These are phyloP conservation scores for Eucalyptus melliodora DNA, from an alignment of 345 rosid species.

Conservation along the genomic window DNA sequence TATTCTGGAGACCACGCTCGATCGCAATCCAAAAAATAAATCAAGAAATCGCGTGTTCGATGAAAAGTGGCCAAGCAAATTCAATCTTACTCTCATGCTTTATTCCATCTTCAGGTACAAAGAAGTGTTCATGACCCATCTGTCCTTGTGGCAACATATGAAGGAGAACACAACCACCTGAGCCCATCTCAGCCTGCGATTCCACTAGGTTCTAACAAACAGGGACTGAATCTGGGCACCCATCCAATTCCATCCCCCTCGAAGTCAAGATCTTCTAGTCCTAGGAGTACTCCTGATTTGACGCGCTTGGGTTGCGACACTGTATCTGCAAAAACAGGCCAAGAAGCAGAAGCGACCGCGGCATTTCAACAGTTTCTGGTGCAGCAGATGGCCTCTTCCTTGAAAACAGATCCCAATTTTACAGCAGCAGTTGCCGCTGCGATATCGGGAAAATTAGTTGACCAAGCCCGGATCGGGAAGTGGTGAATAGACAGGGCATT, in stretches of 20 bases:
- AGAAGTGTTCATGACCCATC: slow-evolving; percentile 66
- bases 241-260: not conserved
- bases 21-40: not conserved
- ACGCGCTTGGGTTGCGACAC: not conserved
- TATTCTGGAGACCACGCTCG: not conserved
- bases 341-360: slow-evolving; percentile 3
- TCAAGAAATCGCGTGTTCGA: not conserved
- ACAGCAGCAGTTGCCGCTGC: slow-evolving; percentile 75
- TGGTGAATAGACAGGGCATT: not conserved
- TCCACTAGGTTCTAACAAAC: not conserved
- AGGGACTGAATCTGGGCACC: not conserved
- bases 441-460: slow-evolving; percentile 46
- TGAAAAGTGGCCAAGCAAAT: not conserved
- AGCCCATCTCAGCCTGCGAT: slow-evolving; percentile 15
- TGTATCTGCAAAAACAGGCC: not conserved
- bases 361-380: slow-evolving; percentile 36
- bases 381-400: slow-evolving; percentile 72
- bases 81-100: not conserved
- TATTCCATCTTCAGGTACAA: slow-evolving; percentile 42
- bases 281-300: not conserved
- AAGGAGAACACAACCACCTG: slow-evolving; percentile 78
- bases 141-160: slow-evolving; percentile 60
- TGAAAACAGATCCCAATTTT: slow-evolving; percentile 69
- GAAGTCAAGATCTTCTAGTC: slow-evolving; percentile 19
- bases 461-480: not conserved